Conservation (phyloP, 306 rosid species). For the Fagus crenata region DNA sequence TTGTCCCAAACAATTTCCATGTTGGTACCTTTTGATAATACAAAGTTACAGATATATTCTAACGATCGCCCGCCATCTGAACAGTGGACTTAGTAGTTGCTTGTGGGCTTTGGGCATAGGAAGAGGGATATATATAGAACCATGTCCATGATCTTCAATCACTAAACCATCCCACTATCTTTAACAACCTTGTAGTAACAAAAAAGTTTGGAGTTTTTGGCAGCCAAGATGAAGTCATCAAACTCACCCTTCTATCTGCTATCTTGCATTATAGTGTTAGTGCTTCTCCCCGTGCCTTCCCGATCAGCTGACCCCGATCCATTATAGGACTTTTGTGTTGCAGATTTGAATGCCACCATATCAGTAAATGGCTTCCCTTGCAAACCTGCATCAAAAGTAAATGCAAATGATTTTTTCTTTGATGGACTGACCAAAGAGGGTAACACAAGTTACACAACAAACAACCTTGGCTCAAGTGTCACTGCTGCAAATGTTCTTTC, state of each 20-base stretch:
- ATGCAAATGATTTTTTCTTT: constrained; percentile 47
- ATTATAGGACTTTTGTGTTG: constrained; percentile 48
- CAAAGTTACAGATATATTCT: too few species aligned
- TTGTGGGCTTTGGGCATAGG: too few species aligned
- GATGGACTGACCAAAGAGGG: constrained; percentile 32
- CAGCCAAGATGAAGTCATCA: constrained; percentile 26
- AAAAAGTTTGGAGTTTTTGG: not conserved
- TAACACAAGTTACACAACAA: constrained; percentile 17
- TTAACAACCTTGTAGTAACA: too few species aligned
- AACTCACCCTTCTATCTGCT: constrained; percentile 11
- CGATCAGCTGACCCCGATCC: constrained; percentile 43
- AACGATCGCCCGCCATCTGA: too few species aligned
- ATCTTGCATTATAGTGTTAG: constrained; percentile 20
- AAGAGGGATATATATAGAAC: too few species aligned
- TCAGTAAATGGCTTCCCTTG: constrained; percentile 49
- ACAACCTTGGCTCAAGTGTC: not conserved
- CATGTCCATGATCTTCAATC: too few species aligned
- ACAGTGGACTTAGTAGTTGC: too few species aligned
- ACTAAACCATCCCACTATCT: too few species aligned
- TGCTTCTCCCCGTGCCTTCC: constrained; percentile 28
- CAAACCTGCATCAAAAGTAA: constrained; percentile 34
- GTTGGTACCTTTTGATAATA: not conserved
- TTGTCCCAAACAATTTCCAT: constrained; percentile 3
- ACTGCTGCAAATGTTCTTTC: constrained; percentile 38
- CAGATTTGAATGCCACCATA: constrained; percentile 19